Evolutionary conservation across 2,329 filamentous ascomycete genomes (phyloP).

Genomic region (Claviceps humidiphila): DNA sequence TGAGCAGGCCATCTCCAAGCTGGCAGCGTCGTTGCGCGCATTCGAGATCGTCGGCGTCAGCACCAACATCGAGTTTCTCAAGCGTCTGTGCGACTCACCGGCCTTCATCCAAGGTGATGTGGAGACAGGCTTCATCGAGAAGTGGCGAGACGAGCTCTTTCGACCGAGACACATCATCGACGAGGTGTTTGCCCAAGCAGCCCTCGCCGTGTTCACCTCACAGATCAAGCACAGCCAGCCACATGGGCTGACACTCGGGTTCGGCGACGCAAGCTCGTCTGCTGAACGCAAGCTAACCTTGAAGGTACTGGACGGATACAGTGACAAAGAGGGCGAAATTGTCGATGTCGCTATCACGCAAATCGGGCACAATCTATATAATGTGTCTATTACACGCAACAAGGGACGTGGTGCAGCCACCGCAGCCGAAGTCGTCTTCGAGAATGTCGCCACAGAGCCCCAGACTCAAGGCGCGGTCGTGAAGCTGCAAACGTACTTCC

Average conservation of each 20-base stretch:
- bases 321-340: slow-evolving; percentile 50
- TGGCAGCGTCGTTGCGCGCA: slow-evolving; percentile 65
- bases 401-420: slow-evolving; percentile 19
- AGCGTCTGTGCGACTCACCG: slow-evolving; percentile 66
- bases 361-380: slow-evolving; percentile 32
- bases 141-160: slow-evolving; percentile 72
- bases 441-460: slow-evolving; percentile 31
- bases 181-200: slow-evolving; percentile 78
- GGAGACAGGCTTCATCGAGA: slow-evolving; percentile 92
- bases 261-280: slow-evolving; percentile 30
- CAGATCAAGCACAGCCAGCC: slow-evolving; percentile 26
- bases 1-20: slow-evolving; percentile 68
- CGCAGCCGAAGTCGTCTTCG: slow-evolving; percentile 20
- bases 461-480: slow-evolving; percentile 14
- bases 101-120: slow-evolving; percentile 80
- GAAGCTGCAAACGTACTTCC: slow-evolving; percentile 50
- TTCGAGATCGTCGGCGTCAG: slow-evolving; percentile 89
- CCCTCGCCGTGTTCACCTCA: slow-evolving; percentile 55
- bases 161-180: slow-evolving; percentile 43
- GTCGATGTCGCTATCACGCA: slow-evolving; percentile 39
- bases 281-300: slow-evolving; percentile 36
- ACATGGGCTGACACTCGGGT: slow-evolving; percentile 41
- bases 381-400: slow-evolving; percentile 30
- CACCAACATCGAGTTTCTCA: slow-evolving; percentile 95
- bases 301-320: slow-evolving; percentile 46